Base-by-base conservation (phyloP, 352 stramenopile species). In the Thraustochytrium sp. region DNA sequence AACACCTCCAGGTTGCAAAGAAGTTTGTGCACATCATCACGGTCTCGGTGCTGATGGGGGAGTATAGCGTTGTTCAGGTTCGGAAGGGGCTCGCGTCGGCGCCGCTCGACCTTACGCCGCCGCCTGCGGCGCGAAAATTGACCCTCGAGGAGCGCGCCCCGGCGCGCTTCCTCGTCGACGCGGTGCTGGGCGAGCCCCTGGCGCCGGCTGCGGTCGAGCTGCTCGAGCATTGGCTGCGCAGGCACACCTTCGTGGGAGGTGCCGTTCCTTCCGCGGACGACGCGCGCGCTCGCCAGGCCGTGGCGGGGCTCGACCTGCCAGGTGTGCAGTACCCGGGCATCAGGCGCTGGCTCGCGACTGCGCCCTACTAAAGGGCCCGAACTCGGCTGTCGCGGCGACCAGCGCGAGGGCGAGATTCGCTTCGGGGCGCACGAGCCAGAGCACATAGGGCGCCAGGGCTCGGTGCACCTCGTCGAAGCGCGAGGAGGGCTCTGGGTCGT, bases 21-120 rank as follows among this genome's bases (percentile, higher is more conserved):
- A 75, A 75, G 62, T 75, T 40, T 53, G 62, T 75, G 11, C 62
- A 75, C 53, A 37, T 54, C 23, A 37, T 75, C 37, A 54, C 26
- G 3, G 62, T 75, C 5, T 16, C 5, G 42, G 5, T 16, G 42
- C 42, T 49, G 5, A 49, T 16, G 5, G 42, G 42, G 42, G 5
- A 16, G 42, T 16, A 5, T 49, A 16, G 42, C 5, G 5, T 16
- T 5, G 5, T 5, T 49, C 42, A 16, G 42, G 42, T 49, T 49
- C n/a, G n/a, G n/a, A n/a, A n/a, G n/a, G n/a, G 42, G 5, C 42
- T 49, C 16, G 42, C 42, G 5, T 5, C 42, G 42, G 42, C 16
- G 42, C 42, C 42, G 18, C 40, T 54, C 9, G 36, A 54, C 16
- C 44, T 51, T 9, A 18, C 9, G 31, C 36, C 62, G 13, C 31